These are phyloP conservation scores for Dioscorea alata DNA, from an alignment of 106 monocot genomes.

Conservation along the genomic window DNA sequence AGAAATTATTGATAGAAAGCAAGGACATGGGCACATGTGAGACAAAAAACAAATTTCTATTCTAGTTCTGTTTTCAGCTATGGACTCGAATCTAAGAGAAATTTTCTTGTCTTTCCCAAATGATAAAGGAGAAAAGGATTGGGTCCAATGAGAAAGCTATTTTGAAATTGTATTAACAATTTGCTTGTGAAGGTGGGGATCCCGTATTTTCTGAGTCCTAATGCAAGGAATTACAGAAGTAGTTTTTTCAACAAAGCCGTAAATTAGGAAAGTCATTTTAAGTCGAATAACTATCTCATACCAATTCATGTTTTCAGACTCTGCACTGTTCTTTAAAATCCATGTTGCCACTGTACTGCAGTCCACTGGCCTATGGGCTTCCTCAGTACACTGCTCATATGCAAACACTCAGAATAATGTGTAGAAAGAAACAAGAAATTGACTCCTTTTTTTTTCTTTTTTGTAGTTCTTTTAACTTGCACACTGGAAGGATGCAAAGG, in stretches of 20 bases:
- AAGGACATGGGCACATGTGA: no score
- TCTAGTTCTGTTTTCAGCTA: no score
- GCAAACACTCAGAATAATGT: not conserved
- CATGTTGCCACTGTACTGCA: slow-evolving; percentile 29
- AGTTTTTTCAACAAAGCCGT: not conserved
- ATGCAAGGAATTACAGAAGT: not conserved
- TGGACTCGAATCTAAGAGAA: no score
- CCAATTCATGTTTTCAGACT: slow-evolving; percentile 43
- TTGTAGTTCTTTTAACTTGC: not conserved
- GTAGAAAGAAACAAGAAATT: not conserved
- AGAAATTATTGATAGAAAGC: no score
- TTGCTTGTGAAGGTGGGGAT: not conserved
- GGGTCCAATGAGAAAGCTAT: no score
- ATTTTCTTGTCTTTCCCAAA: no score
- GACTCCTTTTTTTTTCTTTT: no score
- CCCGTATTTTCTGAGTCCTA: not conserved
- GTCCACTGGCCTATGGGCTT: slow-evolving; percentile 34
- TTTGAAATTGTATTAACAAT: not conserved
- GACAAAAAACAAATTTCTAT: no score
- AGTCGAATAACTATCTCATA: not conserved
- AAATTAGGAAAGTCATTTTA: not conserved
- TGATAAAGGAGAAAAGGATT: no score
- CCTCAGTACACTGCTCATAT: slow-evolving; percentile 20
- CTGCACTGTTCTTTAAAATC: slow-evolving; percentile 31
- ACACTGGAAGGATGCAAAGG: not conserved